A percentile compares a stretch with the other conserved stretches of the same genome.
phyloP scores from a whole-genome alignment of 2,329 filamentous ascomycete species.

The Exserohilum turcica region DNA sequence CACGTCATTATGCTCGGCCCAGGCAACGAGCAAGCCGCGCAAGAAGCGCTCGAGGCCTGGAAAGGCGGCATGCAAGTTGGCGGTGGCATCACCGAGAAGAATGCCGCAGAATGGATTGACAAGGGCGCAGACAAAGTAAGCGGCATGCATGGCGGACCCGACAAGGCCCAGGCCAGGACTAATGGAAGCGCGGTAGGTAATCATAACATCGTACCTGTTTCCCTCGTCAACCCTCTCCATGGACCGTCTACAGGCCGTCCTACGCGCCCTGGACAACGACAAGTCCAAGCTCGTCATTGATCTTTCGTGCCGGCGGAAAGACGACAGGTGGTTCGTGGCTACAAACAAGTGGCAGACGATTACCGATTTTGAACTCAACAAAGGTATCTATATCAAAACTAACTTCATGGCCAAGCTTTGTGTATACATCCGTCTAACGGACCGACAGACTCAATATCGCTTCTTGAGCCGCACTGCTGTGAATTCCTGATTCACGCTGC shows the following conservation, averaged over 20 bases:
- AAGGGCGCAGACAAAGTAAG: conserved; percentile 86
- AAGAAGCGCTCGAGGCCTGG: conserved; percentile 79
- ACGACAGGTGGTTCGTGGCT: conserved; percentile 87
- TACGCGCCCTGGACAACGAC: conserved; percentile 73
- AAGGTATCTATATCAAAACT: conserved; percentile 62
- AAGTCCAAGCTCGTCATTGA: conserved; percentile 88
- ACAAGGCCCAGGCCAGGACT: neutral
- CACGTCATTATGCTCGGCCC: conserved; percentile 97
- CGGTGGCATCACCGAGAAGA: conserved; percentile 87
- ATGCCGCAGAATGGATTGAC: conserved; percentile 85
- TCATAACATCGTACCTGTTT: conserved; percentile 95
- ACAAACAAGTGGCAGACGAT: conserved; percentile 99
- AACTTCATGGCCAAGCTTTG: neutral
- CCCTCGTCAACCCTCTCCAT: conserved; percentile 82
- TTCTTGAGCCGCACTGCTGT: conserved; percentile 87
- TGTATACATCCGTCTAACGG: neutral
- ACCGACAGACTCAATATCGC: conserved; percentile 71
- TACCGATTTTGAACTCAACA: conserved; percentile 91
- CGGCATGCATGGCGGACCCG: neutral
- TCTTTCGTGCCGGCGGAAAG: conserved; percentile 82
- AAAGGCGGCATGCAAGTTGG: conserved; percentile 82
- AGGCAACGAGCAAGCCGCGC: conserved; percentile 80
- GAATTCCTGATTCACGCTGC: conserved; percentile 98
- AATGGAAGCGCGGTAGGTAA: conserved; percentile 70
- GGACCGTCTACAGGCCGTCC: conserved; percentile 72